Conservation (phyloP, 306 rosid species). For the Quillaja saponaria region DNA sequence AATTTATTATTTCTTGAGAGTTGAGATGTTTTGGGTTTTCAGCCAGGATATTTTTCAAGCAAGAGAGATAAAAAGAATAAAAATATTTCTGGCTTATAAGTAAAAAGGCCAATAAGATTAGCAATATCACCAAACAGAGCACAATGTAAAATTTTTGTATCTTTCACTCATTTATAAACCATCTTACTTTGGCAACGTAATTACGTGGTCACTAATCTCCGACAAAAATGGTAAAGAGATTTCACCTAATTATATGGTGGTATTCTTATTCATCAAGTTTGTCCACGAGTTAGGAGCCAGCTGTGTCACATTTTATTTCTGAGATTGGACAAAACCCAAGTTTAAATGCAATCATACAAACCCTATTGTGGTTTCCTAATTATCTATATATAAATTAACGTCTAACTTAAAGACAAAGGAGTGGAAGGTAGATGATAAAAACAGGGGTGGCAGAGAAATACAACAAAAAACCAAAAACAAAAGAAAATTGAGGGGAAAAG, state of each 20-base stretch:
- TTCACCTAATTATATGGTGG: slow-evolving; percentile 26
- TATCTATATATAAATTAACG: not conserved
- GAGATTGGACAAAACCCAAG: not conserved
- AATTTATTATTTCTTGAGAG: not conserved
- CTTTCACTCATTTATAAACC: not conserved
- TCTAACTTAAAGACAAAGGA: too few species aligned
- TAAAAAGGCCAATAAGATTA: slow-evolving; percentile 17
- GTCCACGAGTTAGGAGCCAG: slow-evolving; percentile 35
- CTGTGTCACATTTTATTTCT: slow-evolving; percentile 5
- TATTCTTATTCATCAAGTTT: slow-evolving; percentile 37
- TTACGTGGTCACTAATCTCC: slow-evolving; percentile 23
- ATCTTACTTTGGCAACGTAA: slow-evolving; percentile 12
- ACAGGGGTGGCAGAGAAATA: too few species aligned
- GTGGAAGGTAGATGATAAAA: too few species aligned
- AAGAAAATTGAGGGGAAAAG: too few species aligned
- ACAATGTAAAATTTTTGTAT: not conserved
- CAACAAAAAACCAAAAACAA: too few species aligned
- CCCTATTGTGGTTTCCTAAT: slow-evolving; percentile 27
- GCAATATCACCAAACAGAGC: not conserved
- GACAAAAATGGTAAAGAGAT: slow-evolving; percentile 12
- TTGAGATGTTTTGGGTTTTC: not conserved
- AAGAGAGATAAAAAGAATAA: slow-evolving; percentile 4
- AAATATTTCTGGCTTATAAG: slow-evolving; percentile 1
- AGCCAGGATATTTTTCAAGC: not conserved
- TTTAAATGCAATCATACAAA: too few species aligned